Evolutionary conservation across 805 yeast genomes (phyloP), one percentile per base, ranked within the genome.

Genomic region (Metschnikowia aberdeeniae): DNA sequence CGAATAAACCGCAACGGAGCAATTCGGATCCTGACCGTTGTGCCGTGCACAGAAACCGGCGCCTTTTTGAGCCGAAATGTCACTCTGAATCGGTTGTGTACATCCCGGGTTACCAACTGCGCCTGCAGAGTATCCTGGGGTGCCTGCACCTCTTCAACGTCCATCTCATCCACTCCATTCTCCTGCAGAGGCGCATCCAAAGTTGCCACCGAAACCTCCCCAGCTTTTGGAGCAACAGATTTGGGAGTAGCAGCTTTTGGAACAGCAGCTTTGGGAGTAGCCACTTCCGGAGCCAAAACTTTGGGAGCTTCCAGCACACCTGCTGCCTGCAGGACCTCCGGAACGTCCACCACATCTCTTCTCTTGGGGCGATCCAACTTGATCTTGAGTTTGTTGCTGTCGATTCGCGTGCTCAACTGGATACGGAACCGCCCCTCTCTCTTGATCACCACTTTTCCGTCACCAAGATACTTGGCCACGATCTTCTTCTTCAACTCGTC

Each of bases 341-440:
- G 9, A 32, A 9, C 36, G 14, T n/a, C 13, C 20, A 12, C 38
- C 27, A 17, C 12, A 28, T 14, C 29, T 31, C 36, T 31, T 6
- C 31, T 28, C n/a, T 35, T 17, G 3, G 34, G 34, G 8, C 26
- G 34, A 24, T 20, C 42, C 29, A 35, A 20, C 8, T 34, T n/a
- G 17, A 38, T 14, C 14, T 44, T 35, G 20, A 35, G 20, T 26
- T 35, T 37, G 3, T 14, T 33, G 12, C 33, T 13, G 31, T 31
- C 20, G 24, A 22, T 26, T 14, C 43, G 20, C 14, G 57, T 36
- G 34, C 54, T 47, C 39, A 78, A 60, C 53, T 76, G 82, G 38
- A 79, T 75, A 55, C 73, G 77, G 50, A 79, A 72, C 45, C 81
- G 59, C 1, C 82, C 81, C 54, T 81, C 84, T 47, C 88, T 68